Evolutionary conservation across 2,329 filamentous ascomycete genomes (phyloP).

Genomic region (Arthrobotrys entomopaga): DNA sequence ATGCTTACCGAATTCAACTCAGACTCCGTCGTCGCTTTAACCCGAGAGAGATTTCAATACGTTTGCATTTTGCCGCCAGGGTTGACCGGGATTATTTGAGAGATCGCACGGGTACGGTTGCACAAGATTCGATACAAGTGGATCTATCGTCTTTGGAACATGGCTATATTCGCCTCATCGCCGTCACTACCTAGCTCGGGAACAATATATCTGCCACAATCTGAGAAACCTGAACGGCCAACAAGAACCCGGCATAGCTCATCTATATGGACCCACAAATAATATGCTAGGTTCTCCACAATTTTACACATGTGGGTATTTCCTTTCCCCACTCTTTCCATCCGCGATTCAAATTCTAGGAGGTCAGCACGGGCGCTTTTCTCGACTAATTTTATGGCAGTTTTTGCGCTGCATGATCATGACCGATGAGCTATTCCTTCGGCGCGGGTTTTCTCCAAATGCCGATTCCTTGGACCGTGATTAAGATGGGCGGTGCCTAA

Average conservation of each 20-base stretch:
- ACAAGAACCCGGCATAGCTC: constrained; percentile 1
- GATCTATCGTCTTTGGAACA: constrained; percentile 21
- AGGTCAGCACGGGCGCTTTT: constrained; percentile 2
- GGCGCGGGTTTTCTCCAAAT: background rate
- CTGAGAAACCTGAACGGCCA: background rate
- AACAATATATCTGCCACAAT: constrained; percentile 21
- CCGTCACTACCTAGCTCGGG: background rate
- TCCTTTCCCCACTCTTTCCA: constrained; percentile 12
- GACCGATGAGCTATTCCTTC: background rate
- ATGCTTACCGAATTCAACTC: constrained; percentile 25
- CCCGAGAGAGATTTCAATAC: background rate
- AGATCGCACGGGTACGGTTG: constrained; percentile 25
- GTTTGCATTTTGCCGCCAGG: constrained; percentile 19
- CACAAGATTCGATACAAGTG: constrained; percentile 32
- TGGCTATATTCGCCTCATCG: background rate
- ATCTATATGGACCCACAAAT: constrained; percentile 20
- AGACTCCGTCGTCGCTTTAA: constrained; percentile 5
- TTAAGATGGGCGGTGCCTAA: too few relatives aligned
- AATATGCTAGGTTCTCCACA: constrained; percentile 15
- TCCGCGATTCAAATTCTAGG: background rate
- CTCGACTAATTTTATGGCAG: background rate
- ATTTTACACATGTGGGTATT: background rate
- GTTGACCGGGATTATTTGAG: constrained; percentile 11
- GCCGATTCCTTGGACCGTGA: too few relatives aligned
- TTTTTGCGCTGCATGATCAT: background rate